Percentiles rank a stretch among this genome's conserved stretches.
These are phyloP conservation scores for Spencermartinsiella europaea DNA, from an alignment of 805 yeast species.

Conservation along the genomic window DNA sequence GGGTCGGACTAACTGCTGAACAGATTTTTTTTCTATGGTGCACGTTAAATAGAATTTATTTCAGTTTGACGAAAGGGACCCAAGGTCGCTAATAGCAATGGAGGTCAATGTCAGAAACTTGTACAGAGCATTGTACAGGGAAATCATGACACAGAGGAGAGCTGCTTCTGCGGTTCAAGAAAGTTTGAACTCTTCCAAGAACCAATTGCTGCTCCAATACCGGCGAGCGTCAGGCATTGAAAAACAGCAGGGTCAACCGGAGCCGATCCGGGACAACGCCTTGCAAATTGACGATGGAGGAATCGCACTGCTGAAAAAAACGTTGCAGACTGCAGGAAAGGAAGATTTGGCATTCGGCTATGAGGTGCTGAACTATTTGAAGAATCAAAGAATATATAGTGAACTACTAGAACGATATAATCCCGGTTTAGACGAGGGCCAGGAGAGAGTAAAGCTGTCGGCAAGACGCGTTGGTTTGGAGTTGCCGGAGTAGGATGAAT, in stretches of 20 bases:
- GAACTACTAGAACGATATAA: constrained; percentile 81
- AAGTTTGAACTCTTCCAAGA: constrained; percentile 16
- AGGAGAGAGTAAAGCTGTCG: constrained; percentile 70
- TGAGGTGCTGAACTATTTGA: constrained; percentile 60
- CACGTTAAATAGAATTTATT: too few relatives aligned
- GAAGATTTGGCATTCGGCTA: constrained; percentile 37
- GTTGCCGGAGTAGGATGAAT: constrained; percentile 50
- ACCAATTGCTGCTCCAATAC: constrained; percentile 9
- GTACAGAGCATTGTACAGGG: constrained; percentile 25
- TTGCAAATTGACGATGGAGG: not conserved
- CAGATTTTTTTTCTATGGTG: too few relatives aligned
- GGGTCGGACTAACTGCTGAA: not conserved
- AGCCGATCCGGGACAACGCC: not conserved
- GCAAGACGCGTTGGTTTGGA: constrained; percentile 88
- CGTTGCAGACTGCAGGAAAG: constrained; percentile 11
- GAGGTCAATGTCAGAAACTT: constrained; percentile 9
- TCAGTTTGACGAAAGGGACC: too few relatives aligned
- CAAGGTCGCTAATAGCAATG: not conserved
- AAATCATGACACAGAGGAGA: constrained; percentile 22
- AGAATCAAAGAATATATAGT: constrained; percentile 69
- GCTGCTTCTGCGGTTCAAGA: constrained; percentile 13
- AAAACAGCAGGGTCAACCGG: not conserved
- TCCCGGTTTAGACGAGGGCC: constrained; percentile 72
- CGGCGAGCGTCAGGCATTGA: constrained; percentile 8
- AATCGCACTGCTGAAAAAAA: constrained; percentile 1